phyloP scores from a whole-genome alignment of 805 yeast genomes.

The Suhomyces pyralidae region DNA sequence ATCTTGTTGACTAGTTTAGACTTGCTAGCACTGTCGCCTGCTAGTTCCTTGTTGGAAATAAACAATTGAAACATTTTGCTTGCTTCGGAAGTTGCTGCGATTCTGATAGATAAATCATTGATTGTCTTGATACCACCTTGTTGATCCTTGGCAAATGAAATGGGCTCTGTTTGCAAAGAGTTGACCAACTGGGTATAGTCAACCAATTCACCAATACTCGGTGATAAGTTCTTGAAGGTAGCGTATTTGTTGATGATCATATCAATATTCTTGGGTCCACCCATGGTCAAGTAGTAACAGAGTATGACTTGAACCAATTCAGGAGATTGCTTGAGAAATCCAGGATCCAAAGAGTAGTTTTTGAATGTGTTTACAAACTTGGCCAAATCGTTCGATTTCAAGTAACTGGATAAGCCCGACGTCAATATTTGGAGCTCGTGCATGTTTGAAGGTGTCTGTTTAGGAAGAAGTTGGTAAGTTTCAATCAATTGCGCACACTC shows the following conservation, averaged over 20 bases:
- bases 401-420: slow-evolving; percentile 3
- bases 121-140: background rate
- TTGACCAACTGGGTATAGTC: slow-evolving; percentile 20
- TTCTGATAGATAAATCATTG: slow-evolving; percentile 6
- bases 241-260: slow-evolving; percentile 18
- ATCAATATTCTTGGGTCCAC: slow-evolving; percentile 10
- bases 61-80: slow-evolving; percentile 14
- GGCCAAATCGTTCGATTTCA: slow-evolving; percentile 13
- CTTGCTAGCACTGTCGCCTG: slow-evolving; percentile 8
- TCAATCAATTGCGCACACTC: slow-evolving; percentile 9
- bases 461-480: slow-evolving; percentile 1
- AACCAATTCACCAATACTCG: slow-evolving; percentile 13
- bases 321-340: slow-evolving; percentile 9
- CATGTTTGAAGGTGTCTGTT: background rate
- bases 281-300: slow-evolving; percentile 22
- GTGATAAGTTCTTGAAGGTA: slow-evolving; percentile 11
- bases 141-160: background rate
- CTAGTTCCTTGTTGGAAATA: slow-evolving; percentile 9
- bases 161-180: slow-evolving; percentile 10
- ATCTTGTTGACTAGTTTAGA: slow-evolving; percentile 5
- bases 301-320: slow-evolving; percentile 19
- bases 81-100: slow-evolving; percentile 9
- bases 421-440: background rate
- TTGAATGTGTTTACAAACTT: slow-evolving; percentile 18
- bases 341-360: slow-evolving; percentile 10